Percentiles rank a stretch among this genome's conserved stretches.
phyloP scores from a whole-genome alignment of 352 stramenopile species.

The Phytophthora crassamura region DNA sequence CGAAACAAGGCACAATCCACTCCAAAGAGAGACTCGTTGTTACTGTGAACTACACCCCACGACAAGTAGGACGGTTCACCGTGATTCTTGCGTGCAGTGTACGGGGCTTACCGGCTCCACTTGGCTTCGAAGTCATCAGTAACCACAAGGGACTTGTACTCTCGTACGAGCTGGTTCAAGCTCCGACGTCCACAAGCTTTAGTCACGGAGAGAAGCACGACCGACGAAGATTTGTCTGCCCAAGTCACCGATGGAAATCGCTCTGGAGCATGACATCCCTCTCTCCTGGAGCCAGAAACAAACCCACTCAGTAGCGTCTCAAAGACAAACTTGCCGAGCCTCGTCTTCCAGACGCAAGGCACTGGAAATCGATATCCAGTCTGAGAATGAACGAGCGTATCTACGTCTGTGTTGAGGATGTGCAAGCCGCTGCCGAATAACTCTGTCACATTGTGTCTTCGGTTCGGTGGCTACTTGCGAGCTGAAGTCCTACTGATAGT shows the following conservation, averaged over 20 bases:
- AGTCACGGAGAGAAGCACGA: neutral
- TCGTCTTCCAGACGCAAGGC: slow-evolving; percentile 55
- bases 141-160: too few species aligned
- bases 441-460: slow-evolving; percentile 51
- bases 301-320: slow-evolving; percentile 34
- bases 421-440: slow-evolving; percentile 47
- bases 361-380: slow-evolving; percentile 63
- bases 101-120: too few species aligned
- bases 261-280: slow-evolving; percentile 40
- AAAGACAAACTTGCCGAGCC: slow-evolving; percentile 33
- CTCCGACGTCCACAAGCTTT: neutral
- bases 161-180: slow-evolving; percentile 44
- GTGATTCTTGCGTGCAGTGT: too few species aligned
- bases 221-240: slow-evolving; percentile 20
- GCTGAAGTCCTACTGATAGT: too few species aligned
- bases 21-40: too few species aligned
- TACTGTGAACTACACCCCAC: too few species aligned
- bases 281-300: slow-evolving; percentile 53
- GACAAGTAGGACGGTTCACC: too few species aligned
- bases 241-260: slow-evolving; percentile 50
- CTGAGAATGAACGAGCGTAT: slow-evolving; percentile 52
- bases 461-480: too few species aligned
- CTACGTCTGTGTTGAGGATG: slow-evolving; percentile 44
- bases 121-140: too few species aligned
- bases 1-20: too few species aligned